Evolutionary conservation across 2,329 filamentous ascomycete genomes (phyloP), one percentile per base, ranked within the genome.

Genomic region (Zasmidium angulare): DNA sequence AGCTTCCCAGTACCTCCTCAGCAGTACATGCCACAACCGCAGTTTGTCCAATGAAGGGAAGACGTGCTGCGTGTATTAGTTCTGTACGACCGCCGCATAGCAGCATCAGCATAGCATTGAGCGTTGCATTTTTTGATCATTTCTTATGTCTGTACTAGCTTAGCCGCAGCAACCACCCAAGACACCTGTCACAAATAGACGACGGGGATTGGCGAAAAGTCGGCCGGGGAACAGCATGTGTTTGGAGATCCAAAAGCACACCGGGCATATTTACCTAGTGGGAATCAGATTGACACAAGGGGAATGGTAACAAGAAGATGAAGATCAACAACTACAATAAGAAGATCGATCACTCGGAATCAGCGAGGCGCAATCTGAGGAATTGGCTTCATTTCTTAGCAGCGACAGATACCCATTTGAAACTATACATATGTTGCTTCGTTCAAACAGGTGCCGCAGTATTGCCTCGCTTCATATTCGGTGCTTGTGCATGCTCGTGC

Each of bases 51-150:
- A 67, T 70, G n/a, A n/a, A 66, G 53, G 36, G 53, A 26, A 4
- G 21, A 36, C n/a, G n/a, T n/a, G n/a, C 51, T 53, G 21, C 11
- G 31, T 68, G 62, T 68, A 65, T 52, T 62, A 70, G 63, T 59
- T 66, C 52, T 69, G 66, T 68, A 64, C 55, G 66, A 69, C 36
- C 36, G 63, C 64, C 66, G 63, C 65, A 61, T 65, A 65, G 65
- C 63, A 64, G 61, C 48, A 46, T 66, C 63, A 68, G 68, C 66
- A 69, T 69, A 70, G 66, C 68, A 68, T 67, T 64, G 59, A 70
- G 70, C 69, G 69, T 72, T 69, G 69, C 62, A 64, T 66, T 67
- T 63, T 43, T 43, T 29, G 4, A 64, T 63, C 49, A 59, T 67
- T 66, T 66, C 62, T 31, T 61, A 59, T 67, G 62, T 43, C 12